phyloP scores from a whole-genome alignment of 208 protist species.

The Leishmania braziliensis region DNA sequence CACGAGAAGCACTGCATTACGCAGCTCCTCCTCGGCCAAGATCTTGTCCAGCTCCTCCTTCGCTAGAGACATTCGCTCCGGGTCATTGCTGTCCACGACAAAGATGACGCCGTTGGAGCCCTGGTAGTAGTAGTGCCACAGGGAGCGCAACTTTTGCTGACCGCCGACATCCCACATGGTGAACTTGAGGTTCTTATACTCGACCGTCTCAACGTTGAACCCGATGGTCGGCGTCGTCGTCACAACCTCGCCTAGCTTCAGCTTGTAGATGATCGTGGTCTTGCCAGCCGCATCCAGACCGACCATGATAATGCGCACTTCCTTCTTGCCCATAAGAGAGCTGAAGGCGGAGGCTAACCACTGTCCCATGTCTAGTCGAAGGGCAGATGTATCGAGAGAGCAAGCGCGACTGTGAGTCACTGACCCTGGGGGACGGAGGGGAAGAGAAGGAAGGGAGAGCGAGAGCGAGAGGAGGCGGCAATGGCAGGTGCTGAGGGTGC shows the following conservation, averaged over 20 bases:
- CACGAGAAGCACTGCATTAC: slow-evolving; percentile 96
- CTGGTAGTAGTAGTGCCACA: slow-evolving; percentile 98
- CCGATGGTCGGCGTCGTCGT: slow-evolving; percentile 97
- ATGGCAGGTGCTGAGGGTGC: not conserved
- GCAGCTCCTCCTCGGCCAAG: slow-evolving; percentile 97
- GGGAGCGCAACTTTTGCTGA: slow-evolving; percentile 95
- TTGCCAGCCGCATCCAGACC: slow-evolving; percentile 98
- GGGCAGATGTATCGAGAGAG: too few species aligned
- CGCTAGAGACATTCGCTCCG: slow-evolving; percentile 91
- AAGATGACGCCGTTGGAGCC: slow-evolving; percentile 98
- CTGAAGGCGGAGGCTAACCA: slow-evolving; percentile 49
- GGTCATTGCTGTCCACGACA: slow-evolving; percentile 97
- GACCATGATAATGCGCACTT: slow-evolving; percentile 97
- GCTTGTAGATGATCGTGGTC: slow-evolving; percentile 98
- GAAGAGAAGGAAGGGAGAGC: not conserved
- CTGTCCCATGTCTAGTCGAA: slow-evolving; percentile 25
- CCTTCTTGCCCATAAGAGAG: slow-evolving; percentile 95
- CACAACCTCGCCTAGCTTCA: slow-evolving; percentile 97
- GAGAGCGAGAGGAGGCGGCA: not conserved
- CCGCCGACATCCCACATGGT: slow-evolving; percentile 97
- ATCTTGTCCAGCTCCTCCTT: slow-evolving; percentile 96
- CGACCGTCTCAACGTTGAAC: slow-evolving; percentile 97
- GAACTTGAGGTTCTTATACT: slow-evolving; percentile 98
- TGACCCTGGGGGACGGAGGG: not conserved
- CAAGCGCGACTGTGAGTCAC: not conserved